Evolutionary conservation across 1,284 basidiomycete species (phyloP), one percentile per base, ranked within the genome.

Genomic region (Rhodotorula sp.): DNA sequence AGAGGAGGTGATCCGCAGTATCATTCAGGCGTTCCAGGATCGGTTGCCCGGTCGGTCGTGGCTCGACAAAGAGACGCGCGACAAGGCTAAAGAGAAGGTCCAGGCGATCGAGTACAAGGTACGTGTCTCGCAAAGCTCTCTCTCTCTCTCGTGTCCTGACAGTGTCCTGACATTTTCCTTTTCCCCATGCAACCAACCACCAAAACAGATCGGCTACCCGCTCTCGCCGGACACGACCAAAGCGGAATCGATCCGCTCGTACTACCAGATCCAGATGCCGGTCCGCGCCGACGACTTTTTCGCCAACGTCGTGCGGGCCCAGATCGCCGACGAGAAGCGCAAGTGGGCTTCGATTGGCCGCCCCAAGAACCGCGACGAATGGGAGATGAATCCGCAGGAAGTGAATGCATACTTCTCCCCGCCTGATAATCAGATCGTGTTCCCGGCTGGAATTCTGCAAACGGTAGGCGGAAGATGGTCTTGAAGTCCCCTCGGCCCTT

Each of bases 381-480:
- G 95, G 93, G 89, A 91, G 79, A 94, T 96, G 91, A 87, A 74
- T 88, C 69, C 93, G 0, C 88, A 89, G 20, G 81, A 82, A 63
- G 81, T 80, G 26, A 79, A 80, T 60, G 78, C 79, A n/a, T 67
- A 67, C 45, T 68, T 54, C 66, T 58, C 20, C 72, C 90, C 91
- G 17, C 87, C 88, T 20, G 86, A 87, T 1, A 93, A 93, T 66
- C 82, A 95, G 88, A 95, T 97, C 69, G 92, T 95, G 24, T 97
- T 99, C 84, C 95, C 95, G 6, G 95, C 95, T 22, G 95, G 95
- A 53, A 95, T 98, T 78, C 82, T 98, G 55, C 92, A 90, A 77
- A 58, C 49, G 55, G 58, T 62, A 56, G 48, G 53, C 26, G n/a
- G 29, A 54, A 18, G 12, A 6, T 14, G 26, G 53, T 17, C 26